Base-by-base conservation (phyloP, 2,329 filamentous ascomycete species). In the Aspergillus niger region DNA sequence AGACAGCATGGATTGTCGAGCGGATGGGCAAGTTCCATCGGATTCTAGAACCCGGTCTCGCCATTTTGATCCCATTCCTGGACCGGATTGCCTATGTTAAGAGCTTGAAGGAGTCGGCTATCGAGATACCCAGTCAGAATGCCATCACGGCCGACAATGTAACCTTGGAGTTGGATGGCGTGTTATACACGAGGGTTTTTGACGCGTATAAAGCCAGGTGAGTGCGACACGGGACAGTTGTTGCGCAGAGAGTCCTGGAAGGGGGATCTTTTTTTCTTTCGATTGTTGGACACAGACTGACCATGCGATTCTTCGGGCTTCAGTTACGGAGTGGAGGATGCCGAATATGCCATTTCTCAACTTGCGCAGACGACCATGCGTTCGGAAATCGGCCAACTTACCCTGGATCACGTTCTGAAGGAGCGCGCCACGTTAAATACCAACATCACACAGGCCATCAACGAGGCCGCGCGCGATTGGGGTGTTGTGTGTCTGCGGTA, bases 101-200 rank as follows among this genome's bases (percentile, higher is more conserved):
- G 84, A 96, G 91, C 67, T 82, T 99, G 78, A 99, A 99, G 83
- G 95, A 99, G 79, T 87, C 88, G 52, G 95, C 95, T 28, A 91
- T 98, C 74, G 95, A 99, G 81, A 99, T 99, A 60, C 95, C 95
- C 3, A 96, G 91, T 70, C 95, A 99, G 81, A 96, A 91, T 76
- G 95, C 95, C 70, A 99, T 99, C 74, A 99, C 95, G 1, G 94
- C 95, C 58, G 95, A 99, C 82, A 99, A 99, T 71, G 95, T 99
- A 32, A 99, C 95, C 2, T 81, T 99, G 63, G 95, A 98, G 78
- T 85, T 99, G 39, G 95, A 99, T 75, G 95, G 95, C 67, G 92
- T 99, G 41, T 81, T 99, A 55, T 99, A 96, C 76, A 99, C 95
- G 5, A 85, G 95, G 60, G 93, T 99, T 1, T 97, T 98, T 75